phyloP scores from a whole-genome alignment of 352 stramenopile genomes.

The Globisporangium okanoganense region DNA sequence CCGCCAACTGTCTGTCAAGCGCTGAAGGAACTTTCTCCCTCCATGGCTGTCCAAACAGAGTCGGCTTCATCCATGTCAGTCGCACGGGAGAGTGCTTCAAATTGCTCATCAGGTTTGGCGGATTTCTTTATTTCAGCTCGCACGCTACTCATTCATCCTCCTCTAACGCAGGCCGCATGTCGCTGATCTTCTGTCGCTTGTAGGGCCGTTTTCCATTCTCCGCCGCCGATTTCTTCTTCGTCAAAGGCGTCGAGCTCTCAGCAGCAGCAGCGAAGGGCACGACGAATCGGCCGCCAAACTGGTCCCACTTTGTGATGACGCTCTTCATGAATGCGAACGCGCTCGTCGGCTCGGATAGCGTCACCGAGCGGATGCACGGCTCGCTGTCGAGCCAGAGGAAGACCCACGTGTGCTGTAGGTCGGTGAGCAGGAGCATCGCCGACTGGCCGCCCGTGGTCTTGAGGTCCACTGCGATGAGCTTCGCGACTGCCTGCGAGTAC shows the following conservation, averaged over 20 bases:
- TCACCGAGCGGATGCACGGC: constrained; percentile 7
- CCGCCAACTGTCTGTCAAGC: not conserved
- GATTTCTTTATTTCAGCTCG: not conserved
- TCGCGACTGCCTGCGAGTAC: constrained; percentile 4
- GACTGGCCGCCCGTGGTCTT: constrained; percentile 6
- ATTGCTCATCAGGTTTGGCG: not conserved
- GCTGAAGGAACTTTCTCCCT: not conserved
- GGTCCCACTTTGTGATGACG: constrained; percentile 4
- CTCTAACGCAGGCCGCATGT: not conserved
- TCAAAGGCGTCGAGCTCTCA: not conserved
- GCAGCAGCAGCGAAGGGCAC: not conserved
- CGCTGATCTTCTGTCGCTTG: constrained; percentile 7
- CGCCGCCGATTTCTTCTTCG: not conserved
- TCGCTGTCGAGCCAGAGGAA: constrained; percentile 10
- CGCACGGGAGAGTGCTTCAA: not conserved
- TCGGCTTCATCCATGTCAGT: not conserved
- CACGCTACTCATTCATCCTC: not conserved
- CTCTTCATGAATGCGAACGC: constrained; percentile 3
- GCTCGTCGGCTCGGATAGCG: not conserved
- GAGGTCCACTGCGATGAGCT: constrained; percentile 8
- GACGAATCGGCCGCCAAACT: not conserved
- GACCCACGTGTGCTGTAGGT: constrained; percentile 8
- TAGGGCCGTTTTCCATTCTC: constrained; percentile 1
- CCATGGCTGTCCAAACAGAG: not conserved
- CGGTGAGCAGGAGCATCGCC: constrained; percentile 8